phyloP scores from a whole-genome alignment of 202 grass and related monocot species.

The Panicum hallii region DNA sequence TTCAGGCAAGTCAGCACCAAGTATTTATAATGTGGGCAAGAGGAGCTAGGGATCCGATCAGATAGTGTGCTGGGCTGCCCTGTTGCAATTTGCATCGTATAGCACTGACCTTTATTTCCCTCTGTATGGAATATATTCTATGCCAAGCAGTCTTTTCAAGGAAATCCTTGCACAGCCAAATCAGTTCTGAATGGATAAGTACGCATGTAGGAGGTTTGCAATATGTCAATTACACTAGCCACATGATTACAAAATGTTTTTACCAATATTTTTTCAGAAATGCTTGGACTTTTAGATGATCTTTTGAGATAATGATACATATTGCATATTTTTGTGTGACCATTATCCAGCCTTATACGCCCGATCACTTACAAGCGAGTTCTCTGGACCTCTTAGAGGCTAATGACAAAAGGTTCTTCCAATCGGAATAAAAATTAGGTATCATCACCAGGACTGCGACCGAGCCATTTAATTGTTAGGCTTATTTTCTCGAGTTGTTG shows the following conservation, averaged over 20 bases:
- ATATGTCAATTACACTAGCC: not conserved
- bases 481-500: not conserved
- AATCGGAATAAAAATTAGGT: not conserved
- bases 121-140: constrained; percentile 53
- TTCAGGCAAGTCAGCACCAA: not conserved
- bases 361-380: not conserved
- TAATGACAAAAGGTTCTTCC: not conserved
- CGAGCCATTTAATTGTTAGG: not conserved
- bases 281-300: not conserved
- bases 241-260: not conserved
- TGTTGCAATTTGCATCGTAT: constrained; percentile 27
- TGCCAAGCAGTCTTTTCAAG: constrained; percentile 22
- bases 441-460: not conserved
- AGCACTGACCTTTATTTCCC: not conserved
- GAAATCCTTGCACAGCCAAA: constrained; percentile 44
- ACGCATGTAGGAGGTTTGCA: not conserved
- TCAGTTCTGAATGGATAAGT: constrained; percentile 30
- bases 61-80: constrained; percentile 4
- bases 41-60: constrained; percentile 29
- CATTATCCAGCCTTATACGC: not conserved
- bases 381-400: not conserved
- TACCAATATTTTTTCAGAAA: not conserved
- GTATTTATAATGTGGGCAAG: constrained; percentile 50
- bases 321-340: not conserved
- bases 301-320: not conserved